phyloP scores from a whole-genome alignment of 306 rosid species.

The Castanea crenata region DNA sequence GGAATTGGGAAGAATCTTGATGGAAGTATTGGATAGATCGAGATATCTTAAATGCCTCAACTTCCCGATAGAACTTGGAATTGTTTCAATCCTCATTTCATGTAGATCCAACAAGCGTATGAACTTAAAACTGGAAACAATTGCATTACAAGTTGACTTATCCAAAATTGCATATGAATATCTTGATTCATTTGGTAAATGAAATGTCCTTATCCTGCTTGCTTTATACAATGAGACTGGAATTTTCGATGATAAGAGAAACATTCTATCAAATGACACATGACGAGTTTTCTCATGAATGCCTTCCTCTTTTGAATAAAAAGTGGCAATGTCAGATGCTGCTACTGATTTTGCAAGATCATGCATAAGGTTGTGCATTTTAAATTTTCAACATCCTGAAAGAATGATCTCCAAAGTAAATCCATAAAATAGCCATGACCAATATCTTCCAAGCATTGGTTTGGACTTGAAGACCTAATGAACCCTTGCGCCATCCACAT shows the following conservation, averaged over 20 bases:
- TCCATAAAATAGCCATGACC: background rate
- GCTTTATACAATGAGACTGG: background rate
- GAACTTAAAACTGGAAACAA: background rate
- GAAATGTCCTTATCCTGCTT: background rate
- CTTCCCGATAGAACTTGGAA: background rate
- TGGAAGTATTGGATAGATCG: accelerated
- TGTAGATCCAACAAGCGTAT: background rate
- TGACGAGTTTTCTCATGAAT: background rate
- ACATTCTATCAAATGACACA: background rate
- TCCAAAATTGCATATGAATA: accelerated
- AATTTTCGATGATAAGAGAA: background rate
- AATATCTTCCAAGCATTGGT: constrained; percentile 1
- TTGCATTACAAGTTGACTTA: background rate
- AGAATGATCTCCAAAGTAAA: background rate
- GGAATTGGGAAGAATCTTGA: background rate
- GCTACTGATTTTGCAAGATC: background rate
- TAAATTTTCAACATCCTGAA: background rate
- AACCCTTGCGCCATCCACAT: constrained; percentile 19
- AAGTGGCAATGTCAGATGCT: no score
- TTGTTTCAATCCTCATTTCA: accelerated
- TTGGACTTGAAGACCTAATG: background rate
- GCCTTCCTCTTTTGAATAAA: background rate
- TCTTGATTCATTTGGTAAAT: accelerated
- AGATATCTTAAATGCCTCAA: constrained; percentile 6
- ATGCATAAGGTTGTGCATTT: constrained; percentile 10